Percentiles rank a stretch among this genome's conserved stretches.
Conservation (phyloP, 768 basidiomycete species). For the Hypholoma fasciculare region DNA sequence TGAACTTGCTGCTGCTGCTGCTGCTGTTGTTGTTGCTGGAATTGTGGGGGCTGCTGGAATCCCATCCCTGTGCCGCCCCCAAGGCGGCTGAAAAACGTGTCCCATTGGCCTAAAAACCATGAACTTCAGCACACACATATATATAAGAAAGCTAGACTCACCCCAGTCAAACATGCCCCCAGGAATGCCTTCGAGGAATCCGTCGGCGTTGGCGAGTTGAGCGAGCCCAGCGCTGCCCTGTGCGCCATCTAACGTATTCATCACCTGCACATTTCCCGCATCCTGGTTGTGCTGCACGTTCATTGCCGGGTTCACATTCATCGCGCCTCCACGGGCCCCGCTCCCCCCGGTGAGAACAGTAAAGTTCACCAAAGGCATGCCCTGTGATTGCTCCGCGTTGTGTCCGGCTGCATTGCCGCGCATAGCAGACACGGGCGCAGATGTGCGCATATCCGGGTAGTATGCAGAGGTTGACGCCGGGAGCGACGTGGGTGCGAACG, state of each 20-base stretch:
- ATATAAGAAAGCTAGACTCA: conserved; percentile 28
- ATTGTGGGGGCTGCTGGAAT: conserved; percentile 24
- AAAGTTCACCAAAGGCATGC: conserved; percentile 51
- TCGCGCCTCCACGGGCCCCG: conserved; percentile 28
- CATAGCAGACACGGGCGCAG: conserved; percentile 22
- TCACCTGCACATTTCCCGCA: conserved; percentile 65
- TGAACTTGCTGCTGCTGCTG: background rate
- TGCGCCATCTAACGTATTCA: conserved; percentile 71
- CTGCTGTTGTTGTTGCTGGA: conserved; percentile 18
- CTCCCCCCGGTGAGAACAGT: conserved; percentile 43
- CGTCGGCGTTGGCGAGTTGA: conserved; percentile 68
- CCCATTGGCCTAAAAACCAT: conserved; percentile 68
- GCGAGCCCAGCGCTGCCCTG: conserved; percentile 56
- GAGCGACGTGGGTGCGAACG: conserved; percentile 33
- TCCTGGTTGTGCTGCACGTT: conserved; percentile 41
- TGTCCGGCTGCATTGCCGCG: conserved; percentile 15
- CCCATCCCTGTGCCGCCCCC: conserved; percentile 15
- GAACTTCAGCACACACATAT: background rate
- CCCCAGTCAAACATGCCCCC: conserved; percentile 89
- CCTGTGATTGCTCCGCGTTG: conserved; percentile 19
- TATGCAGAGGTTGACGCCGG: background rate
- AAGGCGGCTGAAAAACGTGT: conserved; percentile 74
- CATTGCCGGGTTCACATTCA: conserved; percentile 79
- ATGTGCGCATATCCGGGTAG: background rate
- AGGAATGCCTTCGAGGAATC: conserved; percentile 77